Conservation (phyloP, 371 early-diverging fungal genomes). For the Amoeboradix gromovi region DNA sequence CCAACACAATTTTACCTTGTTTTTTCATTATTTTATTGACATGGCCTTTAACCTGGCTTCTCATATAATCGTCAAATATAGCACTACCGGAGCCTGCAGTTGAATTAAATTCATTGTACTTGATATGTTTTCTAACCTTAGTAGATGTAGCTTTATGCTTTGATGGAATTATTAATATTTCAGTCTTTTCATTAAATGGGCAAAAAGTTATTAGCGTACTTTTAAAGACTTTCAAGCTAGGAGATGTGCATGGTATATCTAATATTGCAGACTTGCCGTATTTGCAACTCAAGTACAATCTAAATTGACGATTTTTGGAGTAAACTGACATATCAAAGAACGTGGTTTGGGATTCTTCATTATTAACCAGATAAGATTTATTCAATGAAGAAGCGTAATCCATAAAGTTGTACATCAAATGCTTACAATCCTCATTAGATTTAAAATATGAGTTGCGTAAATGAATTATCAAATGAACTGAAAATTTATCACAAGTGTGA, state of each 20-base stretch:
- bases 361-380: neutral
- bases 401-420: neutral
- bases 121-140: too few relatives aligned
- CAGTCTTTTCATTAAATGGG: neutral
- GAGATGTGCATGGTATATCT: neutral
- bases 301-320: constrained; percentile 1
- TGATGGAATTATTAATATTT: neutral
- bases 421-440: neutral
- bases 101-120: neutral
- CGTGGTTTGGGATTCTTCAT: neutral
- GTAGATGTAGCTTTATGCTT: too few relatives aligned
- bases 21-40: neutral
- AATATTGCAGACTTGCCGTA: neutral
- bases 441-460: neutral
- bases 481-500: neutral
- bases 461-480: neutral
- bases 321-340: neutral
- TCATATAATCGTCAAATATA: neutral
- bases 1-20: neutral
- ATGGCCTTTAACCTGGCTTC: neutral
- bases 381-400: neutral
- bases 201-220: neutral
- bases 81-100: neutral
- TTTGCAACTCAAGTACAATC: neutral
- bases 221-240: neutral